A percentile compares a stretch with the other conserved stretches of the same genome.
Conservation (phyloP, 495 filamentous ascomycete genomes). For the Xylaria longipes region DNA sequence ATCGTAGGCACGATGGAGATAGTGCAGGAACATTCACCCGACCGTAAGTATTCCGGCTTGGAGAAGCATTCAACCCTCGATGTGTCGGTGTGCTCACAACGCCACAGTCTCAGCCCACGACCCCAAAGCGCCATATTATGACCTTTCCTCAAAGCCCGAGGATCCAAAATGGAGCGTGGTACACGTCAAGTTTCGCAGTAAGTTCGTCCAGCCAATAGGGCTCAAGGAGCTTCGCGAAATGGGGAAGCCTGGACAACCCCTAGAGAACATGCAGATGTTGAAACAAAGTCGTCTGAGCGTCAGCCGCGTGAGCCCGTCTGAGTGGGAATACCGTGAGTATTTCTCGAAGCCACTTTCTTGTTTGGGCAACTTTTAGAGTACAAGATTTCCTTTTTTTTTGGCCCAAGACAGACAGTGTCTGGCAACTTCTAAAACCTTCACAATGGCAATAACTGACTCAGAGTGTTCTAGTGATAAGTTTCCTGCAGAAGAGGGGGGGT, state of each 20-base stretch:
- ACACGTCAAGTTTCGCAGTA: conserved; percentile 82
- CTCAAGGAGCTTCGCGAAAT: conserved; percentile 76
- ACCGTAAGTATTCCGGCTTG: conserved; percentile 60
- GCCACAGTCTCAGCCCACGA: conserved; percentile 79
- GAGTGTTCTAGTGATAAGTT: conserved; percentile 53
- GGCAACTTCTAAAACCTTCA: not conserved
- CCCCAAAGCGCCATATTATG: conserved; percentile 79
- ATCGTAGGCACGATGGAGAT: conserved; percentile 96
- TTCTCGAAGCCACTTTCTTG: not conserved
- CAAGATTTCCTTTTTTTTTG: not conserved
- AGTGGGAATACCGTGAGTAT: conserved; percentile 73
- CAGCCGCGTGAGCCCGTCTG: conserved; percentile 69
- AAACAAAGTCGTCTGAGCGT: conserved; percentile 84
- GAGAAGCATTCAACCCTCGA: not conserved
- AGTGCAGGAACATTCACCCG: conserved; percentile 77
- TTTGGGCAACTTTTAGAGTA: not conserved
- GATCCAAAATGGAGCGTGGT: conserved; percentile 89
- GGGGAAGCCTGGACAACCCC: conserved; percentile 61
- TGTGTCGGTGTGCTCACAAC: conserved; percentile 31
- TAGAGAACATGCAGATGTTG: conserved; percentile 85
- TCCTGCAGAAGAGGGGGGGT: conserved; percentile 52
- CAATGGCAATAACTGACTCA: not conserved
- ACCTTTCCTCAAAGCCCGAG: conserved; percentile 72
- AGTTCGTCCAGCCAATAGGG: conserved; percentile 74
- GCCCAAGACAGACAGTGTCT: not conserved